Evolutionary conservation across 768 basidiomycete species (phyloP), one percentile per base, ranked within the genome.

Genomic region (Tulasnella calospora): DNA sequence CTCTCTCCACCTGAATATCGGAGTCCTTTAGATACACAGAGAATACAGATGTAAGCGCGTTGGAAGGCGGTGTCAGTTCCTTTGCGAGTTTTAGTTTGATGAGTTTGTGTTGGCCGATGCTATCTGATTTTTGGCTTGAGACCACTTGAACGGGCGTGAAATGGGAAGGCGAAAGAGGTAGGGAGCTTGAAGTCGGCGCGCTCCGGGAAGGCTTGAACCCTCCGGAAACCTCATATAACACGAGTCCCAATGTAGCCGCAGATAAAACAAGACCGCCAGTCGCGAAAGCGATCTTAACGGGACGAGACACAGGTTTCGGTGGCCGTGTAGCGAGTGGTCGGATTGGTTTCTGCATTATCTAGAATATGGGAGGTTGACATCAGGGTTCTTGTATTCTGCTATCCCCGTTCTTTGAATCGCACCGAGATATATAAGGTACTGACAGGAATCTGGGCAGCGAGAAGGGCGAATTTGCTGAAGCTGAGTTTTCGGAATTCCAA

Each of bases 1-100:
- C 90, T 76, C 94, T 85, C 82, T 95, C 94, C 41, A 95, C 92
- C 84, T 95, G 94, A 30, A 95, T 94, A 81, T 94, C 94, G 80
- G 92, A 91, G 82, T 95, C 93, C 82, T 95, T 95, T 82, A 95
- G 86, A 83, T 87, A 95, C 17, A 95, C 85, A 51, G 92, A 92
- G 89, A 90, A 95, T 79, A 94, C 89, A 38, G 87, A 89, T 13
- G 81, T 47, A 12, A 81, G 21, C 19, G 81, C 74, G 21, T 79
- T 41, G 13, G 74, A 67, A 13, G 81, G 46, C 5, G 83, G 82
- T 15, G 82, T 79, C 15, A 82, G 79, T 44, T 85, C 80, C 0
- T 85, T 85, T 15, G 91, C 89, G 12, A 94, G 82, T 4, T 86
- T 85, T 71, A 95, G 84, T 17, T 89, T 89, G 27, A 95, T 84